Evolutionary conservation across 2,329 filamentous ascomycete genomes (phyloP).

Genomic region (Dactylellina drechsleri): DNA sequence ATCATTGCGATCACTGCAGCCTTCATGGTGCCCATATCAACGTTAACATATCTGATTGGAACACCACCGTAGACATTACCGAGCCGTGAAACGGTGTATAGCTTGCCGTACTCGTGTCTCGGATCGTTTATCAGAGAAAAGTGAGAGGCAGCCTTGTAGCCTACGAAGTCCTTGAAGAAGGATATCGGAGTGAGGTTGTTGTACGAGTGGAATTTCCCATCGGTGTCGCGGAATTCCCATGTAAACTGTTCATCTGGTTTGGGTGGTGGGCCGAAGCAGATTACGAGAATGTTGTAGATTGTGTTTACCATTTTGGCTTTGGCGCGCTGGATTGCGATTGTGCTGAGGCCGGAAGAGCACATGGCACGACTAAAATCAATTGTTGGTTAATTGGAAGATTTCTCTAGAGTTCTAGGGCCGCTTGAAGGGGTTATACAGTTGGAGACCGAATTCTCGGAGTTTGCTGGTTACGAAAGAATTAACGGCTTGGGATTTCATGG

Average conservation of each 20-base stretch:
- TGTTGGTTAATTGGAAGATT: no score
- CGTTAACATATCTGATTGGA: constrained; percentile 83
- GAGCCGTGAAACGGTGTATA: constrained; percentile 79
- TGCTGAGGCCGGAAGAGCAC: constrained; percentile 61
- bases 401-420: constrained; percentile 65
- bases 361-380: constrained; percentile 58
- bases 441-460: constrained; percentile 83
- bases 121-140: constrained; percentile 89
- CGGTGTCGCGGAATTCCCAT: constrained; percentile 81
- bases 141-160: constrained; percentile 43
- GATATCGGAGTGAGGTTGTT: constrained; percentile 71
- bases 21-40: constrained; percentile 78
- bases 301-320: constrained; percentile 76
- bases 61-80: constrained; percentile 83
- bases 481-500: constrained; percentile 75
- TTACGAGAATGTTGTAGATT: constrained; percentile 81
- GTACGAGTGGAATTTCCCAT: constrained; percentile 72
- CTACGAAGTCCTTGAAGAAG: constrained; percentile 72
- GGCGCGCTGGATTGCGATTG: constrained; percentile 69
- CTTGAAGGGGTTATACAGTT: constrained; percentile 63
- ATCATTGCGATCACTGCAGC: constrained; percentile 79
- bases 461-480: constrained; percentile 82
- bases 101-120: constrained; percentile 76
- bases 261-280: constrained; percentile 83
- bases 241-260: constrained; percentile 74